Conservation (phyloP, 352 stramenopile genomes). For the Phytophthora uliginosa region DNA sequence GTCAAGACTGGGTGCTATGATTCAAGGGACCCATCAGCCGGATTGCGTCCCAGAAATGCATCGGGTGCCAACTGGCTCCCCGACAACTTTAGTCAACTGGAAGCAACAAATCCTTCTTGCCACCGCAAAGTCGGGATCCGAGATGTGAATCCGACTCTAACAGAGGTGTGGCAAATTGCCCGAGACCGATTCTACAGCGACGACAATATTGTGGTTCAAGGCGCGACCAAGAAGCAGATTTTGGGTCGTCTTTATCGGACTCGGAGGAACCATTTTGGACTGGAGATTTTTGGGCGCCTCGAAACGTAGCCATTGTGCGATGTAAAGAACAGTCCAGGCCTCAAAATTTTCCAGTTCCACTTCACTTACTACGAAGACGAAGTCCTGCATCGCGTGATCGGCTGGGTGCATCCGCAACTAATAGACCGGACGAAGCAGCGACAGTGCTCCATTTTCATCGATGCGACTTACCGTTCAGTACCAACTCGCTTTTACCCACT, state of each 20-base stretch:
- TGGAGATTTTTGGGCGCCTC: conserved; percentile 5
- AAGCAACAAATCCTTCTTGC: neutral
- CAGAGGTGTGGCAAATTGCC: neutral
- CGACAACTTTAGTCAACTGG: neutral
- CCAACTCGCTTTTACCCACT: conserved; percentile 16
- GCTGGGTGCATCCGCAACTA: conserved; percentile 4
- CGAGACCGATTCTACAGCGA: neutral
- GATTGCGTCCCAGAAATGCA: neutral
- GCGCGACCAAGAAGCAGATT: neutral
- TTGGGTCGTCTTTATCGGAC: conserved; percentile 5
- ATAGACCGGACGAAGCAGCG: conserved; percentile 11
- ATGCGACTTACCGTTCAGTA: conserved; percentile 15
- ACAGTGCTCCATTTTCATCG: conserved; percentile 7
- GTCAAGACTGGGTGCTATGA: neutral
- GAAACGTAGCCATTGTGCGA: conserved; percentile 8
- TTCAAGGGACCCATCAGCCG: neutral
- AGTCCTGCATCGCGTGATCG: conserved; percentile 5
- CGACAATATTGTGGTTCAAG: neutral
- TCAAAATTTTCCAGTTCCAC: conserved; percentile 22
- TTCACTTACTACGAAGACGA: conserved; percentile 19
- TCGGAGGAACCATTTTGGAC: conserved; percentile 1
- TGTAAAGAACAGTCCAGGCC: neutral
- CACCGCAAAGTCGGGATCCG: neutral
- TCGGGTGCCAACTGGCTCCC: neutral
- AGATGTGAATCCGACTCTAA: neutral